Evolutionary conservation across 495 filamentous ascomycete genomes (phyloP), one percentile per base, ranked within the genome.

Genomic region (Lasiosphaeria miniovina): DNA sequence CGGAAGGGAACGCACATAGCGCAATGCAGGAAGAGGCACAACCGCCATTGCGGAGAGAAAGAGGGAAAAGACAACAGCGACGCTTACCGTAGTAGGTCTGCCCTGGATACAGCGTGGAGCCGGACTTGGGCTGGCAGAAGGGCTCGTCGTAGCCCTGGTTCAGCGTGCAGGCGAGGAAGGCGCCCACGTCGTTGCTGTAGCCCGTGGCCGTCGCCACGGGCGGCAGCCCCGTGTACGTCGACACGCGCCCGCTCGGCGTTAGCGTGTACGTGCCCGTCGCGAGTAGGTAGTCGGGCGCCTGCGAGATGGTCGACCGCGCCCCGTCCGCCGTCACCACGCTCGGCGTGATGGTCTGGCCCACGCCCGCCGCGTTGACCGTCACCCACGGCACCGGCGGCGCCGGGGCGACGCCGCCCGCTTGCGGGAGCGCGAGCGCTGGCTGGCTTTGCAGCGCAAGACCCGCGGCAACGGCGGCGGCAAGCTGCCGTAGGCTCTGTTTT

Each of bases 41-140:
- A 17, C 36, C 57, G 46, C 24, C 0, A 15, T 9, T 36, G 46
- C 48, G 32, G 24, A 36, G 3, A 52, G n/a, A 12, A 33, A 12
- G 52, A 10, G 5, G 1, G 48, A 52, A 43, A 33, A 36, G 40
- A 52, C 15, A 45, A 15, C 32, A 4, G 24, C 45, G 34, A 40
- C 2, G 53, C 55, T 53, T 41, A 71, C 70, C 62, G 49, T 74
- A 74, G 50, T 74, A 74, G 1, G 68, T 65, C 31, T 52, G 34
- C 0, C 68, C 70, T 0, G 57, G 54, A 17, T 61, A 36, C 8
- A 74, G 49, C 5, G 61, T 43, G 36, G 57, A 61, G 9, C 68
- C 71, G 5, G 43, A 7, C 55, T 58, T 55, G 4, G 71, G 71
- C 3, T 57, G 55, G 49, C 71, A 74, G 45, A 74, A 71, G 1